Conservation (phyloP, 805 yeast genomes). For the Clavispora fructus region DNA sequence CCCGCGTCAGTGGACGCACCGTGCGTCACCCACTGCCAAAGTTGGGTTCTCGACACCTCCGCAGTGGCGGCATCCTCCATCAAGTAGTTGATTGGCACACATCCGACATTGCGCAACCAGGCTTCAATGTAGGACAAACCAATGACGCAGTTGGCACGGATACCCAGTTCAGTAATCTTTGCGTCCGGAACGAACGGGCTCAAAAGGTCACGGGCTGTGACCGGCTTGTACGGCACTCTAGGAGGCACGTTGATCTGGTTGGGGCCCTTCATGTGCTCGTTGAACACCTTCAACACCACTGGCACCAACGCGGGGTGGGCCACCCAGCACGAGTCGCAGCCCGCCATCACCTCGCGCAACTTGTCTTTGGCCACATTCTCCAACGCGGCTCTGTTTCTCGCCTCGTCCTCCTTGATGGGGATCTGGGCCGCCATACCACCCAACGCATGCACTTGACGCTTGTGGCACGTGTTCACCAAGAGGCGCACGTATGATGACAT, state of each 20-base stretch:
- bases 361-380: conserved; percentile 70
- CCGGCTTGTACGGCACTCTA: conserved; percentile 44
- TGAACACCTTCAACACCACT: conserved; percentile 66
- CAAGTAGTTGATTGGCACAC: conserved; percentile 78
- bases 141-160: conserved; percentile 65
- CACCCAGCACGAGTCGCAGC: conserved; percentile 88
- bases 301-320: conserved; percentile 82
- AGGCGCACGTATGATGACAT: conserved; percentile 74
- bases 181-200: conserved; percentile 61
- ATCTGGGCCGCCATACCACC: conserved; percentile 91
- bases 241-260: conserved; percentile 63
- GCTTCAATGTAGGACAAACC: conserved; percentile 81
- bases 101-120: conserved; percentile 79
- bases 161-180: conserved; percentile 64
- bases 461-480: conserved; percentile 68
- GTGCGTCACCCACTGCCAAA: conserved; percentile 81
- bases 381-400: conserved; percentile 62
- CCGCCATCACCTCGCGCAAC: conserved; percentile 68
- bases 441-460: conserved; percentile 79
- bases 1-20: conserved; percentile 58
- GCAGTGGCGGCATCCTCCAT: conserved; percentile 94
- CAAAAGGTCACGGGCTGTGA: conserved; percentile 54
- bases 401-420: conserved; percentile 68
- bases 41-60: conserved; percentile 77
- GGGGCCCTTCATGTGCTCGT: conserved; percentile 76